phyloP scores from a whole-genome alignment of 2,329 filamentous ascomycete genomes.

The Microascus cirrosus region DNA sequence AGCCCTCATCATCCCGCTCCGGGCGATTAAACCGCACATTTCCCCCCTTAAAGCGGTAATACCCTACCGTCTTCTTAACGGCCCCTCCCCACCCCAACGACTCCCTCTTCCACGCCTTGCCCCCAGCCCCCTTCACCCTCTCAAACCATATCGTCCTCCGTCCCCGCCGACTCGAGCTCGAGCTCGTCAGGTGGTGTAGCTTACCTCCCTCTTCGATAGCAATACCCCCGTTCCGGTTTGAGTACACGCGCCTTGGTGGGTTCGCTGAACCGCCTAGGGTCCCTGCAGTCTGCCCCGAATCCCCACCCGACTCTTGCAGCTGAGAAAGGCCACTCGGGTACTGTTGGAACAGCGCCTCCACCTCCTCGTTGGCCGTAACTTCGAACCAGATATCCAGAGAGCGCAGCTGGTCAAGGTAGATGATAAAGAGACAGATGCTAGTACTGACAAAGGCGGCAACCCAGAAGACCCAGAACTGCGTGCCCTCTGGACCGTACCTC shows the following conservation, averaged over 20 bases:
- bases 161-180: slow-evolving; percentile 13
- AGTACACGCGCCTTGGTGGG: slow-evolving; percentile 13
- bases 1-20: background rate
- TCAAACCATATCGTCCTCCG: slow-evolving; percentile 17
- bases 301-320: background rate
- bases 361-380: slow-evolving; percentile 16
- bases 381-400: slow-evolving; percentile 13
- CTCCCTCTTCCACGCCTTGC: slow-evolving; percentile 26
- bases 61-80: slow-evolving; percentile 26
- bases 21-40: slow-evolving; percentile 5
- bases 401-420: slow-evolving; percentile 33
- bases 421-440: slow-evolving; percentile 26
- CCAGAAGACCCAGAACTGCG: slow-evolving; percentile 38
- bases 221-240: slow-evolving; percentile 22
- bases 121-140: slow-evolving; percentile 12
- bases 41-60: slow-evolving; percentile 12
- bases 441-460: slow-evolving; percentile 25
- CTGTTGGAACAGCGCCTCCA: slow-evolving; percentile 10
- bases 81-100: slow-evolving; percentile 36
- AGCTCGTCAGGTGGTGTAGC: background rate
- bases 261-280: slow-evolving; percentile 10
- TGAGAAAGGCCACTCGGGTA: background rate
- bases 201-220: slow-evolving; percentile 26
- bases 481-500: slow-evolving; percentile 26
- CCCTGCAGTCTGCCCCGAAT: background rate